Base-by-base conservation (phyloP, 805 yeast genomes). In the Myxozyma udenii region DNA sequence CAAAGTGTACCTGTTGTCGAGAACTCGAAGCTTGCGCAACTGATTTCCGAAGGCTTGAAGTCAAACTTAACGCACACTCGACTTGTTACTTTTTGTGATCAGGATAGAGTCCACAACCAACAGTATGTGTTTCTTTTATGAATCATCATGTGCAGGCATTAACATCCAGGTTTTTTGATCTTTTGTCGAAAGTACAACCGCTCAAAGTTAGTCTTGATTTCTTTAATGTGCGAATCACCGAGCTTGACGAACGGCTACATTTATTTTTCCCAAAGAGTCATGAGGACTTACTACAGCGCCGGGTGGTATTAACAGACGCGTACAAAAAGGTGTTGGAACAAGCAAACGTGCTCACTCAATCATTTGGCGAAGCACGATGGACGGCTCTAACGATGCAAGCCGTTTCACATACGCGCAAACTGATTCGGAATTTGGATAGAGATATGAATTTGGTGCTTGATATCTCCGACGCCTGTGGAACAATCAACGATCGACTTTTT, bases 351-450 rank as follows among this genome's bases (percentile, higher is more conserved):
- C 22, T 51, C 16, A 14, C 18, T 23, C 21, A 22, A n/a, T 42
- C 44, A 35, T 39, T 53, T 33, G 60, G 60, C 9, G 60, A 55
- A 41, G 51, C 54, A 3, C 28, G 55, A 19, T 55, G 58, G 58
- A 25, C 39, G 23, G 44, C 43, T 3, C 21, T 48, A 30, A 42
- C 50, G n/a, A 19, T 22, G 1, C 49, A 46, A 14, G 50, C 52
- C 2, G 44, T 44, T 25, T 4, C 19, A 19, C 19, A 44, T 43
- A 45, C 50, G 11, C 42, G 53, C 11, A 44, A 48, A 18, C 28
- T 49, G 30, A 53, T 53, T 50, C 35, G 46, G 12, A 22, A 28
- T 12, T 19, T 46, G 6, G 54, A 53, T 33, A 40, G 38, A 11
- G 26, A 28, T 14, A 41, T 53, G 46, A 36, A 28, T 37, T n/a